These are phyloP conservation scores for Pleurotus djamor DNA, from an alignment of 768 basidiomycete species.

Conservation along the genomic window DNA sequence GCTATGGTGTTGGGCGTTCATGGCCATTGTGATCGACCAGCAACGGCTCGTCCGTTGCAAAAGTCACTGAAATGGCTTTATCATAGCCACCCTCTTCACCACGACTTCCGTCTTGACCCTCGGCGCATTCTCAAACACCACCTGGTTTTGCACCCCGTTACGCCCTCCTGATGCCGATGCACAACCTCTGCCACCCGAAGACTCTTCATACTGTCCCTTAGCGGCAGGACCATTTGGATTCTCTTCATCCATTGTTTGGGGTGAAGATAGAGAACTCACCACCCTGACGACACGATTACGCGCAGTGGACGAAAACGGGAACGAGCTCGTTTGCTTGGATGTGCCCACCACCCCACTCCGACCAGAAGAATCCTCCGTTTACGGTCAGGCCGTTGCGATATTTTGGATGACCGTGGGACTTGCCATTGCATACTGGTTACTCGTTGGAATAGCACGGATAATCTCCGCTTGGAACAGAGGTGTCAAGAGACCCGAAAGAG, in stretches of 20 bases:
- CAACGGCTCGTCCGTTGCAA: not conserved
- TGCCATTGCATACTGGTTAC: conserved; percentile 76
- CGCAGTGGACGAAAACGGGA: conserved; percentile 83
- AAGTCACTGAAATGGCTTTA: conserved; percentile 11
- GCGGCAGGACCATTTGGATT: conserved; percentile 79
- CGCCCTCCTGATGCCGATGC: conserved; percentile 79
- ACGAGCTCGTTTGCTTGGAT: conserved; percentile 82
- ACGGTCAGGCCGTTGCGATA: conserved; percentile 64
- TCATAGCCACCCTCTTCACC: conserved; percentile 82
- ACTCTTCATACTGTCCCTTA: conserved; percentile 71
- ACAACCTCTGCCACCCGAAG: conserved; percentile 43
- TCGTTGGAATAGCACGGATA: conserved; percentile 79
- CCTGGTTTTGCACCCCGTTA: conserved; percentile 77
- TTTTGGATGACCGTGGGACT: conserved; percentile 76
- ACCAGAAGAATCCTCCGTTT: conserved; percentile 54
- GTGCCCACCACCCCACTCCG: conserved; percentile 75
- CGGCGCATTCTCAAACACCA: conserved; percentile 63
- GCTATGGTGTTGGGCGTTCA: not conserved
- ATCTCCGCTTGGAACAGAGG: conserved; percentile 85
- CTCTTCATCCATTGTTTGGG: conserved; percentile 69
- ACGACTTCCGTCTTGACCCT: conserved; percentile 81
- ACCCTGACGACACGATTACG: conserved; percentile 84
- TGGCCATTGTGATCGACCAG: not conserved
- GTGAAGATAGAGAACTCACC: conserved; percentile 66
- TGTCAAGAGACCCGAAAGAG: conserved; percentile 51